Evolutionary conservation across 2,329 filamentous ascomycete genomes (phyloP).

Genomic region (Zymoseptoria crescenta): DNA sequence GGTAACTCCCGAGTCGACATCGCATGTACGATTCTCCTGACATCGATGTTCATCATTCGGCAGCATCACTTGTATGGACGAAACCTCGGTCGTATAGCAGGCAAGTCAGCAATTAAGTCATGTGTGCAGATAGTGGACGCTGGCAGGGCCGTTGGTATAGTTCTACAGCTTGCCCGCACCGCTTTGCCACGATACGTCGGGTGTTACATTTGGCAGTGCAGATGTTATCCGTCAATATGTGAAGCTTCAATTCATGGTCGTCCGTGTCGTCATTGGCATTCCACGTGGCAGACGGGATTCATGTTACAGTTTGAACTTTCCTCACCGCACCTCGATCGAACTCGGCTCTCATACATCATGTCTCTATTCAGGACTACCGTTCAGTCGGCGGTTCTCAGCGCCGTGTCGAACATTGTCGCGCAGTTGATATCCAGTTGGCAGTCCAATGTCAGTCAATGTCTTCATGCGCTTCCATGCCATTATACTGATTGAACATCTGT

Average conservation of each 20-base stretch:
- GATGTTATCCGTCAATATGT: neutral
- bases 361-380: slow-evolving; percentile 51
- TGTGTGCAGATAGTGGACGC: no score
- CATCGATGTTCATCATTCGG: no score
- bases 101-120: no score
- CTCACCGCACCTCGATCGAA: neutral
- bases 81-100: no score
- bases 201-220: no score
- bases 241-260: neutral
- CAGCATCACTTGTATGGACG: no score
- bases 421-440: slow-evolving; percentile 61
- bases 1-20: no score
- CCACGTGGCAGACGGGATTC: neutral
- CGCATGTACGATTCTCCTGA: no score
- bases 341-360: neutral
- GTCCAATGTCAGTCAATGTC: slow-evolving; percentile 51
- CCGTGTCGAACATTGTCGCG: slow-evolving; percentile 64
- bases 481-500: neutral
- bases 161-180: no score
- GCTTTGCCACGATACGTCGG: no score
- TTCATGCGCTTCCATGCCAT: slow-evolving; percentile 1
- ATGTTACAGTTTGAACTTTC: neutral
- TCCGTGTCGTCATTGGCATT: neutral
- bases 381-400: slow-evolving; percentile 58
- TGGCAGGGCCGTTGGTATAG: no score